Percentiles rank a stretch among this genome's conserved stretches.
These are phyloP conservation scores for Penicillium tannophilum DNA, from an alignment of 495 filamentous ascomycete genomes.

Conservation along the genomic window DNA sequence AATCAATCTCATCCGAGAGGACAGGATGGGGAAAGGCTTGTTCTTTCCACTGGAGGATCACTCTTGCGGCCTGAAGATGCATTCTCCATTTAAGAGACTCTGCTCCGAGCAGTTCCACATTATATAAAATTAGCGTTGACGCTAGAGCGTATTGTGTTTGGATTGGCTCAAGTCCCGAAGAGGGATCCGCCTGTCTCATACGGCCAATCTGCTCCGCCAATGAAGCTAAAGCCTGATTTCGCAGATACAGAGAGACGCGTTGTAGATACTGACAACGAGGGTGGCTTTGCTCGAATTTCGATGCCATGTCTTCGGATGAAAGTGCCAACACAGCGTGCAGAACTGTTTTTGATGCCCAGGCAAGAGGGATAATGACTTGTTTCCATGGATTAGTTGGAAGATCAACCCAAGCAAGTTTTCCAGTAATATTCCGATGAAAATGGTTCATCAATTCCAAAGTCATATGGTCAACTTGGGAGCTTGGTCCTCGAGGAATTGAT, in stretches of 20 bases:
- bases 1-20: constrained; percentile 12
- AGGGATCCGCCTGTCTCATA: constrained; percentile 2
- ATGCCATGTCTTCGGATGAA: constrained; percentile 16
- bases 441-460: constrained; percentile 12
- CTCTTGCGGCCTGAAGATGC: constrained; percentile 25
- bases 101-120: constrained; percentile 23
- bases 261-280: constrained; percentile 7
- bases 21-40: constrained; percentile 7
- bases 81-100: constrained; percentile 23
- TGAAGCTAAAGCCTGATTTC: constrained; percentile 9
- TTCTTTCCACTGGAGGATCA: constrained; percentile 21
- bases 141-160: constrained; percentile 17
- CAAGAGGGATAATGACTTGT: constrained; percentile 17
- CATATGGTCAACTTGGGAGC: background rate
- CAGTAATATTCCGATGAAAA: constrained; percentile 10
- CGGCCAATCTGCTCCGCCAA: constrained; percentile 8
- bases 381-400: constrained; percentile 19
- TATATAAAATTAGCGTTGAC: constrained; percentile 25
- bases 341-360: constrained; percentile 7
- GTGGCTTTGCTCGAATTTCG: constrained; percentile 7
- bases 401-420: constrained; percentile 19
- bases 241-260: constrained; percentile 1
- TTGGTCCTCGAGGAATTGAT: background rate
- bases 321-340: constrained; percentile 14
- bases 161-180: background rate